Evolutionary conservation across 305 asterid species (phyloP).

Genomic region (Fraxinus sp.): DNA sequence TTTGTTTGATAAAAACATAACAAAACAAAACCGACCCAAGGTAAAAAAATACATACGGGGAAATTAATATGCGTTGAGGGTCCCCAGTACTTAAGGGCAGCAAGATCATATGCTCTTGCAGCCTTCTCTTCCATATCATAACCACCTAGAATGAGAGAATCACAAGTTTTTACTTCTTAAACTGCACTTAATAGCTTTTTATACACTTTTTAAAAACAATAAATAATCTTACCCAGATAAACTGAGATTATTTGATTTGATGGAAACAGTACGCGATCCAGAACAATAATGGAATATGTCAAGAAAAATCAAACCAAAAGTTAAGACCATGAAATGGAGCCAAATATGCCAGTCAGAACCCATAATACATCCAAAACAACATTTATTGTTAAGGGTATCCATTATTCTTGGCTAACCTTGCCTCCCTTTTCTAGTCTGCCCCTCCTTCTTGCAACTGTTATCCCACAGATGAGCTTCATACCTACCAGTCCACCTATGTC

Average conservation of each 20-base stretch:
- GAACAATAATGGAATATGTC: slow-evolving; percentile 23
- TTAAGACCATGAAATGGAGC: slow-evolving; percentile 25
- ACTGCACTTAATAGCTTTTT: slow-evolving; percentile 5
- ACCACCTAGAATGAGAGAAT: slow-evolving; percentile 40
- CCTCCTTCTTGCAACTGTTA: slow-evolving; percentile 81
- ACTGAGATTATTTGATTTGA: slow-evolving; percentile 34
- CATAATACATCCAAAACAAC: slow-evolving; percentile 6
- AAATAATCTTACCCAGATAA: slow-evolving; percentile 59
- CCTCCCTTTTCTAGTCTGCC: slow-evolving; percentile 80
- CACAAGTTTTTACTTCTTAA: background rate
- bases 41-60: slow-evolving; percentile 30
- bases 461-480: slow-evolving; percentile 88
- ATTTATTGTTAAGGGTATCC: background rate
- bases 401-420: slow-evolving; percentile 46
- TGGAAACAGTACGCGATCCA: slow-evolving; percentile 34
- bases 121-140: slow-evolving; percentile 75
- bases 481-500: slow-evolving; percentile 76
- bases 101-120: slow-evolving; percentile 78
- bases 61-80: slow-evolving; percentile 63
- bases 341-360: background rate
- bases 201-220: background rate
- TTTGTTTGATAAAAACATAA: background rate
- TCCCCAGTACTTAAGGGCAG: slow-evolving; percentile 81
- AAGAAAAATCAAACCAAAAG: slow-evolving; percentile 1
- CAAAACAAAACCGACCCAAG: background rate